Conservation (phyloP, 169 alveolate species). For the Plasmodium adleri region DNA sequence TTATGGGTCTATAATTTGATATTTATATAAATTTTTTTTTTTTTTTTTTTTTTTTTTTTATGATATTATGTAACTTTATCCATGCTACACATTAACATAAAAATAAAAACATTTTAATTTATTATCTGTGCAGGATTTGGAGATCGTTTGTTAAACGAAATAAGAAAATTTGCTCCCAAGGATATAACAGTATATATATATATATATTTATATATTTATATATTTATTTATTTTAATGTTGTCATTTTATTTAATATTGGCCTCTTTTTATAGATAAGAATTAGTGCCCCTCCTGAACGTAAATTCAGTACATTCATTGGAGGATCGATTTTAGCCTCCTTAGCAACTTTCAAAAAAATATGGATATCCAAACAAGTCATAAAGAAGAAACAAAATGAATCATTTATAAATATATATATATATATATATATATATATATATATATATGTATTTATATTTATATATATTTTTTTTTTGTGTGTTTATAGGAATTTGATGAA, state of each 20-base stretch:
- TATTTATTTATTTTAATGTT: too few relatives aligned
- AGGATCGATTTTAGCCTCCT: constrained; percentile 64
- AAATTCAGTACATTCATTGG: constrained; percentile 73
- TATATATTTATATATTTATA: background rate
- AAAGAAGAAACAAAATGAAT: background rate
- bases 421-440: background rate
- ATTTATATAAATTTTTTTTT: constrained; percentile 8
- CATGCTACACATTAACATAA: too few relatives aligned
- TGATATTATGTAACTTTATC: background rate
- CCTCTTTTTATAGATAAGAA: constrained; percentile 37
- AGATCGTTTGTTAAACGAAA: constrained; percentile 82
- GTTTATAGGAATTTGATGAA: constrained; percentile 68
- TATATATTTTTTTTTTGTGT: background rate
- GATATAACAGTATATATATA: constrained; percentile 68
- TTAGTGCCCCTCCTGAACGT: constrained; percentile 75
- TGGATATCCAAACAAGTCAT: constrained; percentile 63
- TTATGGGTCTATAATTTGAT: background rate
- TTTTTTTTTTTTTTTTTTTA: background rate
- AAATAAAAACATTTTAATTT: too few relatives aligned
- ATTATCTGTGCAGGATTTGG: constrained; percentile 76
- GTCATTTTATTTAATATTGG: background rate
- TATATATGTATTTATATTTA: background rate
- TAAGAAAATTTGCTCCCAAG: constrained; percentile 85
- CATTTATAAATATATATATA: background rate
- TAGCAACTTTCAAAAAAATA: constrained; percentile 67